These are phyloP conservation scores for Cenchrus fungigraminus DNA, from an alignment of 176 grass and related monocot genomes.

Conservation along the genomic window DNA sequence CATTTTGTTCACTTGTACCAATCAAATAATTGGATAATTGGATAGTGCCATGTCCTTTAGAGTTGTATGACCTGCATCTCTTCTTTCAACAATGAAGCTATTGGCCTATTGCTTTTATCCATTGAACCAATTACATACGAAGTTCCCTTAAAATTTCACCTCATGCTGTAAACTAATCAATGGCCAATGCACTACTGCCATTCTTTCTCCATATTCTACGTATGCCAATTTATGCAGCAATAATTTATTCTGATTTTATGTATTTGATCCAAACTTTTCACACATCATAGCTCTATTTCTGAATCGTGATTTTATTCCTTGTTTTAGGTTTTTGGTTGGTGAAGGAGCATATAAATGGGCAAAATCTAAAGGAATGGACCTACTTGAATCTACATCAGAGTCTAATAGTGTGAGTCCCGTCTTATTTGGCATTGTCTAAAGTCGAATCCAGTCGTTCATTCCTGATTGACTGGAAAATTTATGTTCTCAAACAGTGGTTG, in stretches of 20 bases:
- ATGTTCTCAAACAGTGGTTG: constrained; percentile 74
- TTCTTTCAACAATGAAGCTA: constrained; percentile 23
- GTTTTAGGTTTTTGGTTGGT: constrained; percentile 87
- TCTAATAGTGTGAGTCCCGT: constrained; percentile 54
- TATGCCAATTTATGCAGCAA: neutral
- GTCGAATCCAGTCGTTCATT: constrained; percentile 5
- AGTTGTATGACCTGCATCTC: constrained; percentile 20
- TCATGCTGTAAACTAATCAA: constrained; percentile 21
- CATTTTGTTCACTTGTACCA: neutral
- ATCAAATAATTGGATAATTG: neutral
- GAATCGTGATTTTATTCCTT: constrained; percentile 25
- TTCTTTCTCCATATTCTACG: constrained; percentile 1
- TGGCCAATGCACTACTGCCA: constrained; percentile 1
- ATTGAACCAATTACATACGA: constrained; percentile 18
- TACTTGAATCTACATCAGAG: constrained; percentile 49
- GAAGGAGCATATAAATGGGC: constrained; percentile 83
- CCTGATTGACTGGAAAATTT: constrained; percentile 12
- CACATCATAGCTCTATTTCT: constrained; percentile 9
- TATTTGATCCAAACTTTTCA: neutral
- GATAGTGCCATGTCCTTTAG: constrained; percentile 1
- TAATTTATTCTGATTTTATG: constrained; percentile 19
- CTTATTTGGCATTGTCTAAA: neutral
- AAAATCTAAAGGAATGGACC: constrained; percentile 71
- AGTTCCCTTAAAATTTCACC: constrained; percentile 7
- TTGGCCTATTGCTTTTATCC: neutral